Evolutionary conservation across 257 asterid species (phyloP).

Genomic region (Lithospermum erythrorhizon): DNA sequence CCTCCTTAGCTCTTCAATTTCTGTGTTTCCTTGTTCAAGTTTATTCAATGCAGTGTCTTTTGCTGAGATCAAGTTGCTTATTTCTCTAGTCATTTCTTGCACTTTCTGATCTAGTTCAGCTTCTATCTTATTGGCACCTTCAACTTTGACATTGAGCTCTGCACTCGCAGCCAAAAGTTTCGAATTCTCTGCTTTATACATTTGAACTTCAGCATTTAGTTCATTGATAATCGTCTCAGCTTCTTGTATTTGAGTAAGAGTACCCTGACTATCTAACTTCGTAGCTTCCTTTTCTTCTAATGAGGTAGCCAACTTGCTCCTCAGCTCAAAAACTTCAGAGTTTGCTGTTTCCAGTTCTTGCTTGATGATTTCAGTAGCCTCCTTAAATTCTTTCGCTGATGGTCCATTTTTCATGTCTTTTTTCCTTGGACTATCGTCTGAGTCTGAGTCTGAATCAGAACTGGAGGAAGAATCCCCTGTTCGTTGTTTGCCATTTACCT

Average conservation of each 20-base stretch:
- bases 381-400: conserved; percentile 15
- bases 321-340: conserved; percentile 46
- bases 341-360: conserved; percentile 52
- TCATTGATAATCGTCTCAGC: conserved; percentile 31
- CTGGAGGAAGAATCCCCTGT: conserved; percentile 51
- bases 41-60: conserved; percentile 22
- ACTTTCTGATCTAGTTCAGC: conserved; percentile 35
- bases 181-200: conserved; percentile 35
- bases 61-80: conserved; percentile 18
- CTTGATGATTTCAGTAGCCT: conserved; percentile 23
- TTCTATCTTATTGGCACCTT: conserved; percentile 22
- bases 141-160: conserved; percentile 22
- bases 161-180: conserved; percentile 29
- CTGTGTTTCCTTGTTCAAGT: conserved; percentile 27
- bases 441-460: conserved; percentile 70
- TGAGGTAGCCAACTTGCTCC: conserved; percentile 32
- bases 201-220: conserved; percentile 35
- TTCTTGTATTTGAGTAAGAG: conserved; percentile 36
- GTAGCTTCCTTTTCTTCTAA: conserved; percentile 52
- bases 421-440: conserved; percentile 35
- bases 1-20: conserved; percentile 21
- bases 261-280: conserved; percentile 28
- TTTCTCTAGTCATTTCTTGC: conserved; percentile 27
- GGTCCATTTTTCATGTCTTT: conserved; percentile 46
- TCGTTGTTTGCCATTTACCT: conserved; percentile 33